phyloP scores from a whole-genome alignment of 2,329 filamentous ascomycete species.

The Blastomyces parvus region DNA sequence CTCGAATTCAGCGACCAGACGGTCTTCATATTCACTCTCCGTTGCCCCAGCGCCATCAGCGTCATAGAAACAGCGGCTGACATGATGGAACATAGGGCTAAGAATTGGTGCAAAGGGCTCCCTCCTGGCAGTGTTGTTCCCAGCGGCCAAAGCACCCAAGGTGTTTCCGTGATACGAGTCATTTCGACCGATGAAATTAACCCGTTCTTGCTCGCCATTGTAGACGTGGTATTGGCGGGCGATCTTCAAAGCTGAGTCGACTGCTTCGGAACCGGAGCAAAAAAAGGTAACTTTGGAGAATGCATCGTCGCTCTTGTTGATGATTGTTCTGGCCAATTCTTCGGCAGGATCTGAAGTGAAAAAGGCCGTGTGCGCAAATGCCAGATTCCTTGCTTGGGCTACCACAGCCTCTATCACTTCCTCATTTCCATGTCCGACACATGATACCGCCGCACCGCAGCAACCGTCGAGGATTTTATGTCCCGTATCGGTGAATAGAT shows the following conservation, averaged over 20 bases:
- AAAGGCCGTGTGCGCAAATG: conserved; percentile 38
- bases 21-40: conserved; percentile 5
- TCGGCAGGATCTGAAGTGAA: conserved; percentile 37
- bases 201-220: conserved; percentile 28
- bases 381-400: conserved; percentile 33
- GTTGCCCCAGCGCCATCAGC: not conserved
- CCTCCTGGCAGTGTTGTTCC: conserved; percentile 27
- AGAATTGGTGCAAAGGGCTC: conserved; percentile 28
- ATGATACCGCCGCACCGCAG: conserved; percentile 41
- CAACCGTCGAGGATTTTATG: conserved; percentile 38
- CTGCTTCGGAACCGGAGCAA: conserved; percentile 30
- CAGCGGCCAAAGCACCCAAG: conserved; percentile 38
- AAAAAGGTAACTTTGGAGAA: conserved; percentile 19
- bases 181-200: conserved; percentile 37
- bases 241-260: conserved; percentile 42
- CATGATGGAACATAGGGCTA: conserved; percentile 6
- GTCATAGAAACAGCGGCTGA: conserved; percentile 8
- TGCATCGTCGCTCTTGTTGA: conserved; percentile 21
- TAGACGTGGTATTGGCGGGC: conserved; percentile 43
- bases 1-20: conserved; percentile 1
- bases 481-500: conserved; percentile 35
- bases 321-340: conserved; percentile 31
- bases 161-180: conserved; percentile 46
- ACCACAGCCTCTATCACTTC: conserved; percentile 36
- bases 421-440: conserved; percentile 38